phyloP scores from a whole-genome alignment of 257 asterid species.

The Solanum chilense region DNA sequence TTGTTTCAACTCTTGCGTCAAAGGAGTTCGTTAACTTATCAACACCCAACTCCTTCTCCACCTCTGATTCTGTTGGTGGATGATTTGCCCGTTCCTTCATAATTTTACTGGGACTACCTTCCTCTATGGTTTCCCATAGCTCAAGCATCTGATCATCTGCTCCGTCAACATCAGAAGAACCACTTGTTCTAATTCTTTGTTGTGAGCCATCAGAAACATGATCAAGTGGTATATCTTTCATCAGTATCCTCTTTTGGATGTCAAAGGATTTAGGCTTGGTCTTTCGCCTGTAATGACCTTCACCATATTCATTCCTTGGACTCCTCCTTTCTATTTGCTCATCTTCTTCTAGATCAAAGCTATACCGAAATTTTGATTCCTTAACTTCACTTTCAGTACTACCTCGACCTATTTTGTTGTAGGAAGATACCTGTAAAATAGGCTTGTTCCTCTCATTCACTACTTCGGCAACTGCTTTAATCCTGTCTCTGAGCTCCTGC shows the following conservation, averaged over 20 bases:
- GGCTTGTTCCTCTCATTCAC: slow-evolving; percentile 38
- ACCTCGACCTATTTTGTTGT: slow-evolving; percentile 10
- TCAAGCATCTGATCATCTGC: slow-evolving; percentile 69
- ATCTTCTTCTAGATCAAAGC: slow-evolving; percentile 25
- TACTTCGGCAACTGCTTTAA: slow-evolving; percentile 40
- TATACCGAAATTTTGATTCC: slow-evolving; percentile 23
- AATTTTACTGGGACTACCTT: slow-evolving; percentile 14
- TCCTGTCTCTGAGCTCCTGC: slow-evolving; percentile 45
- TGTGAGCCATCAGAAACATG: slow-evolving; percentile 39
- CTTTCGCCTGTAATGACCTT: slow-evolving; percentile 30
- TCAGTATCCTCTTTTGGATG: slow-evolving; percentile 26
- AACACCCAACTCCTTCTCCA: slow-evolving; percentile 57
- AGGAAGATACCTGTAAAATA: neutral
- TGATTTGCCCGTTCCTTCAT: slow-evolving; percentile 18
- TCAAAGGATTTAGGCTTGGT: slow-evolving; percentile 29
- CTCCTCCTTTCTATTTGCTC: slow-evolving; percentile 10
- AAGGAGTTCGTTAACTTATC: slow-evolving; percentile 35
- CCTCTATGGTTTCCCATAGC: slow-evolving; percentile 31
- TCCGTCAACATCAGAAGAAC: slow-evolving; percentile 13
- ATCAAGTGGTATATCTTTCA: slow-evolving; percentile 91
- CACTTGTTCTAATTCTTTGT: slow-evolving; percentile 12
- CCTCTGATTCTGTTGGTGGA: slow-evolving; percentile 51
- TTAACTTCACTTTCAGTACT: slow-evolving; percentile 19
- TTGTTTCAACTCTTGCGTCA: slow-evolving; percentile 28
- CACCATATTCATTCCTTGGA: slow-evolving; percentile 9